Evolutionary conservation across 1,284 basidiomycete genomes (phyloP), one percentile per base, ranked within the genome.

Genomic region (Stygiomarasmius scandens): DNA sequence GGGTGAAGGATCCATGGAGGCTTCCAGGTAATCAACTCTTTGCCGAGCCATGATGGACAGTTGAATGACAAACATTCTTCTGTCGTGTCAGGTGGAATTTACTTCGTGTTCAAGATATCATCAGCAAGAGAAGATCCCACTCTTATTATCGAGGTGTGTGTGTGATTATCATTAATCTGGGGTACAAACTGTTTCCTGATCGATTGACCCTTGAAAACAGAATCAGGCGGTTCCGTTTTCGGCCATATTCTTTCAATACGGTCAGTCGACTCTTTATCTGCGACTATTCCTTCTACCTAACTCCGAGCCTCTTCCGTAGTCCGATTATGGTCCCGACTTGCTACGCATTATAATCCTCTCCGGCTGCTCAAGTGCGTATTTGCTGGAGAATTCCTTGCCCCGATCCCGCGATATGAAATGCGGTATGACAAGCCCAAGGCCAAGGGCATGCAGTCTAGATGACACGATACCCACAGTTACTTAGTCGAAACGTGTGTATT

Each of bases 1-100:
- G 92, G n/a, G 62, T 87, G 27, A 97, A 98, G 71, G 94, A 96
- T 69, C 87, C 93, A 2, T 82, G 82, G 64, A 80, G 96, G 36
- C 68, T 97, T 16, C 93, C 95, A 58, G 91, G 93, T 90, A 61
- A 43, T 72, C 61, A 34, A 10, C 22, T 47, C 2, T n/a, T 48
- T 4, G 25, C 27, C 6, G n/a, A 20, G 14, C 24, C 29, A 46
- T 23, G 23, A 54, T 29, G 27, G 38, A 41, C 38, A 41, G 38
- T 16, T 41, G 14, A 36, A 43, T 14, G 23, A 38, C 32, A 46
- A 22, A 27, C 49, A 41, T 19, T 12, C n/a, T 41, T 41, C 38
- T 41, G n/a, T 41, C 38, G 16, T 41, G 23, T 12, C 44, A 78
- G 76, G 76, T 34, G 75, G 75, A 1, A 64, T 76, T 23, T 76